Base-by-base conservation (phyloP, 352 stramenopile genomes). In the Blastocystis sp. region DNA sequence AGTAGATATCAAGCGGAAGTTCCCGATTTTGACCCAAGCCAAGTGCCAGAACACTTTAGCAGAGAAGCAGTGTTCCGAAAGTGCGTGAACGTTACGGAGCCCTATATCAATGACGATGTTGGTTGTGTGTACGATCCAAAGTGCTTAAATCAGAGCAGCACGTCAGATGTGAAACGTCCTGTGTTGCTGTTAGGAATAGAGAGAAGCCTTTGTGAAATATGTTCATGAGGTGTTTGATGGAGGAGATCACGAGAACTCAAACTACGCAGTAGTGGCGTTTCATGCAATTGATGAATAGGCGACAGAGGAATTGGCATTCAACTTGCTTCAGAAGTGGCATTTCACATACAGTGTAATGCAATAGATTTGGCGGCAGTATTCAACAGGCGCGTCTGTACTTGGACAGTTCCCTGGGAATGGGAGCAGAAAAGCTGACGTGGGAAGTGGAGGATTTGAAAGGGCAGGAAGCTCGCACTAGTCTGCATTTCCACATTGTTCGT, bases 1-100 rank as follows among this genome's bases (percentile, higher is more conserved):
- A 14, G 5, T 48, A 79, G 69, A 64, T 79, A 79, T 38, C 69
- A 79, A 43, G 69, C 69, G 2, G 45, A 40, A 21, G 69, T 79
- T 48, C 69, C 69, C 0, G 48, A 28, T 1, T 79, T 65, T 79
- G 43, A 79, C 14, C 21, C 43, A 34, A 43, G 21, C 5, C 19
- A 38, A 19, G 41, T 59, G 28, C 43, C 21, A 59, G 41, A 77
- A 59, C 67, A 59, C 28, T 77, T 34, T 77, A 38, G 9, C 7
- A 1, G 28, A 59, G 41, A 59, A 17, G 67, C 21, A 59, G 45
- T 77, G 2, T 23, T 43, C 38, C 21, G 40, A 61, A 10, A 38
- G 52, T 77, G 67, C 40, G 34, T 40, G 21, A 70, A 45, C 28
- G 11, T 41, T 19, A 43, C 62, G 0, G 11, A n/a, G 0, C 11